Evolutionary conservation across 2,329 filamentous ascomycete species (phyloP).

Genomic region (Thielaviopsis cerberus): DNA sequence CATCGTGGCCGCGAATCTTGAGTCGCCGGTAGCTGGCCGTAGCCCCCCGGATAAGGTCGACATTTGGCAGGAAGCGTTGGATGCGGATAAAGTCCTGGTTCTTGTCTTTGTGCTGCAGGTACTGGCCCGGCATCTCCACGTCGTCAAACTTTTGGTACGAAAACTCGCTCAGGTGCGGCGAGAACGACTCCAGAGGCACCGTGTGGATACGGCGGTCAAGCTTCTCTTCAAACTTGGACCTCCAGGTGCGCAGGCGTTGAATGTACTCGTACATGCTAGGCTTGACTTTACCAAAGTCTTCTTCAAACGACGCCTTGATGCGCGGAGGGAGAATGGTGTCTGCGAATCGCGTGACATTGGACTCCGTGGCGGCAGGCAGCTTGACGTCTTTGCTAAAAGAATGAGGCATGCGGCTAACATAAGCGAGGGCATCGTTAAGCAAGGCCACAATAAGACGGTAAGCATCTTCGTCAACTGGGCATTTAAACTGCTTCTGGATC

Average conservation of each 20-base stretch:
- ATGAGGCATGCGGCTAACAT: slow-evolving; percentile 70
- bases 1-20: slow-evolving; percentile 93
- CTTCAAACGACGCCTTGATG: slow-evolving; percentile 89
- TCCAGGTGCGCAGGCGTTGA: slow-evolving; percentile 84
- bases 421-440: slow-evolving; percentile 84
- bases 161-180: slow-evolving; percentile 86
- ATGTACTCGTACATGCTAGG: slow-evolving; percentile 98
- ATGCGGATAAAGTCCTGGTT: slow-evolving; percentile 97
- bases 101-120: slow-evolving; percentile 93
- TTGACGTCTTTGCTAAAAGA: slow-evolving; percentile 85
- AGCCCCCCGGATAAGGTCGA: slow-evolving; percentile 79
- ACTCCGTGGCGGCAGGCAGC: slow-evolving; percentile 73
- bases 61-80: slow-evolving; percentile 85
- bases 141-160: slow-evolving; percentile 96
- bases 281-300: slow-evolving; percentile 88
- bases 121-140: slow-evolving; percentile 92
- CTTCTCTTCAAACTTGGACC: slow-evolving; percentile 95
- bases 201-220: slow-evolving; percentile 64
- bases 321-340: slow-evolving; percentile 89
- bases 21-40: slow-evolving; percentile 81
- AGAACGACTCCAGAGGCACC: slow-evolving; percentile 66
- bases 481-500: slow-evolving; percentile 98
- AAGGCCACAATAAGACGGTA: slow-evolving; percentile 94
- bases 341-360: slow-evolving; percentile 89
- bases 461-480: slow-evolving; percentile 91